phyloP scores from a whole-genome alignment of 2,329 filamentous ascomycete species.

The Fusarium sp. region DNA sequence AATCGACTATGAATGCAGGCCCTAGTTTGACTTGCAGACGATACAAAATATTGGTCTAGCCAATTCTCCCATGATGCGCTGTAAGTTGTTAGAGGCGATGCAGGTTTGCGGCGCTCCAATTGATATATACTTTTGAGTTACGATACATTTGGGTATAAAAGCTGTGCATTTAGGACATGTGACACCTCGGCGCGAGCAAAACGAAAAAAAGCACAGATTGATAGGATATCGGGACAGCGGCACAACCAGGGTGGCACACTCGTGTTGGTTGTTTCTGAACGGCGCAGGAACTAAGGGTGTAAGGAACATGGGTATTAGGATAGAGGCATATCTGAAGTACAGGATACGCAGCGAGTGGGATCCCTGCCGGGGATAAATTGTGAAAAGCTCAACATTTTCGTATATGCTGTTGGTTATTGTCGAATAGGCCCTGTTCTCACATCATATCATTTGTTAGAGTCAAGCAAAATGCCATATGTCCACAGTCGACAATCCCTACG shows the following conservation, averaged over 20 bases:
- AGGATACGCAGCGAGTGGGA: neutral
- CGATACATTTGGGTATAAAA: neutral
- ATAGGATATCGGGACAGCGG: constrained; percentile 15
- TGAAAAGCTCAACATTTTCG: neutral
- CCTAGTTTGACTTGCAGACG: neutral
- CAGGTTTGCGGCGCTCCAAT: neutral
- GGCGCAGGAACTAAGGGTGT: neutral
- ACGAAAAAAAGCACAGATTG: neutral
- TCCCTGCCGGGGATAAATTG: neutral
- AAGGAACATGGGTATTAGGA: neutral
- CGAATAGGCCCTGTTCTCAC: neutral
- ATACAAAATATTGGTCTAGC: neutral
- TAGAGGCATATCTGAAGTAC: constrained; percentile 4
- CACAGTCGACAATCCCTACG: neutral
- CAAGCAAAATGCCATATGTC: neutral
- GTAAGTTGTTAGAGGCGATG: neutral
- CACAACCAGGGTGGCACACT: constrained; percentile 10
- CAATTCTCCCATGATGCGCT: neutral
- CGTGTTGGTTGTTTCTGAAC: neutral
- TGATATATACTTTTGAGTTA: neutral
- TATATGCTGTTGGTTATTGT: neutral
- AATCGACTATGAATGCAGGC: neutral
- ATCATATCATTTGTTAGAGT: constrained; percentile 4
- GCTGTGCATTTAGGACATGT: constrained; percentile 9
- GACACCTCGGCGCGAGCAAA: constrained; percentile 19